Evolutionary conservation across 208 protist species (phyloP).

Genomic region (Strigomonas culicis): DNA sequence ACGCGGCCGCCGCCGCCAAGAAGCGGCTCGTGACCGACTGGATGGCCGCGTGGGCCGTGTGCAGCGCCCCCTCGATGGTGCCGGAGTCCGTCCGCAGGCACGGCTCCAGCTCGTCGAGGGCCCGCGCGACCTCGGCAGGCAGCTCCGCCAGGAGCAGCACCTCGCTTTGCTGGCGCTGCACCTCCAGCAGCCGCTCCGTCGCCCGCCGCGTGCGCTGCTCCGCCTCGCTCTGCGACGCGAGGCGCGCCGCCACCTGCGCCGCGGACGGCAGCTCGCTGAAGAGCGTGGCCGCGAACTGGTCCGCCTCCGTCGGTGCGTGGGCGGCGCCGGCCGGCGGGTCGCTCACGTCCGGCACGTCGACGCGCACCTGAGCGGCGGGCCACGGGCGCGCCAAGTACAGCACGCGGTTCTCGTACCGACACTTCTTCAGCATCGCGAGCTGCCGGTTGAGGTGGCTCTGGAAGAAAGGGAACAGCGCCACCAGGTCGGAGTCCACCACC

Average conservation of each 20-base stretch:
- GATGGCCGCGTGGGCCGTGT: constrained; percentile 18
- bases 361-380: constrained; percentile 28
- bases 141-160: constrained; percentile 9
- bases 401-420: constrained; percentile 54
- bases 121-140: constrained; percentile 13
- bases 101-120: constrained; percentile 20
- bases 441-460: constrained; percentile 31
- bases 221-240: constrained; percentile 2
- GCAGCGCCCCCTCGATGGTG: constrained; percentile 16
- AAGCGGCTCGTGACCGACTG: constrained; percentile 10
- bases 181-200: constrained; percentile 3
- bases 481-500: constrained; percentile 28
- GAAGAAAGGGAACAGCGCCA: constrained; percentile 50
- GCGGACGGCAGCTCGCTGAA: constrained; percentile 15
- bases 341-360: constrained; percentile 42
- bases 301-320: background rate
- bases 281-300: background rate
- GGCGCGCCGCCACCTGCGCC: constrained; percentile 7
- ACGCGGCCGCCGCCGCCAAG: constrained; percentile 8
- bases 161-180: constrained; percentile 8
- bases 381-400: constrained; percentile 46
- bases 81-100: constrained; percentile 17
- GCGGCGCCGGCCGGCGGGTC: background rate
- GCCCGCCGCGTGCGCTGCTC: constrained; percentile 11
- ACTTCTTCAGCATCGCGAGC: constrained; percentile 27